phyloP scores from a whole-genome alignment of 2,329 filamentous ascomycete genomes.

The Chaetomium strumarium region DNA sequence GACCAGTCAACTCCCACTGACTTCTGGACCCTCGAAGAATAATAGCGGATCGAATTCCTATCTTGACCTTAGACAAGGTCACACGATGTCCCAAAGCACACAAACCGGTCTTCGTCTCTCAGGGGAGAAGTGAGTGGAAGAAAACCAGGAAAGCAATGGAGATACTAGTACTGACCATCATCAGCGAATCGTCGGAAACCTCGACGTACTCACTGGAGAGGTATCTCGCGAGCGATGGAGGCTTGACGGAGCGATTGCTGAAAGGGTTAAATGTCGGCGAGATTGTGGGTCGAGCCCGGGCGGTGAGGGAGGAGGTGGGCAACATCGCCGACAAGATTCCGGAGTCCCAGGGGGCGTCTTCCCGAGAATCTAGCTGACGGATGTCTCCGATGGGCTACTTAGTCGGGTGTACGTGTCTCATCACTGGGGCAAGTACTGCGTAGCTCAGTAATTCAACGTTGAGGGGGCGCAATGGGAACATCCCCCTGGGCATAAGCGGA shows the following conservation, averaged over 20 bases:
- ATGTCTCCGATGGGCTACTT: neutral
- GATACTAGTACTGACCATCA: neutral
- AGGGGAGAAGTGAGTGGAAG: constrained; percentile 16
- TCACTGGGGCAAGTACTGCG: neutral
- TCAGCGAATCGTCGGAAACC: constrained; percentile 1
- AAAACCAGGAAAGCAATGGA: neutral
- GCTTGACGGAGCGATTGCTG: constrained; percentile 19
- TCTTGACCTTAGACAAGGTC: neutral
- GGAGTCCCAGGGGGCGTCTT: no score
- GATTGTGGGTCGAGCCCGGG: constrained; percentile 8
- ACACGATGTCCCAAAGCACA: constrained; percentile 7
- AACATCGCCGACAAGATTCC: constrained; percentile 7
- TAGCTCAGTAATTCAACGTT: neutral
- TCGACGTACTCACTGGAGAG: constrained; percentile 14
- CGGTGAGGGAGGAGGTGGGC: constrained; percentile 9
- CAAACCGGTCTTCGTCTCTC: constrained; percentile 10
- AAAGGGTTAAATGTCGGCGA: neutral
- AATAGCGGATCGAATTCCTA: neutral
- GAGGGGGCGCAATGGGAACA: neutral
- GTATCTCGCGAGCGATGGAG: constrained; percentile 16
- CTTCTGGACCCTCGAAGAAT: neutral
- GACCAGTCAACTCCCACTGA: neutral
- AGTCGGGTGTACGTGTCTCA: neutral
- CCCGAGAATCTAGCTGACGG: constrained; percentile 1
- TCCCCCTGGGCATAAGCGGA: constrained; percentile 8